Base-by-base conservation (phyloP, 768 basidiomycete genomes). In the Exsudoporus frostii region DNA sequence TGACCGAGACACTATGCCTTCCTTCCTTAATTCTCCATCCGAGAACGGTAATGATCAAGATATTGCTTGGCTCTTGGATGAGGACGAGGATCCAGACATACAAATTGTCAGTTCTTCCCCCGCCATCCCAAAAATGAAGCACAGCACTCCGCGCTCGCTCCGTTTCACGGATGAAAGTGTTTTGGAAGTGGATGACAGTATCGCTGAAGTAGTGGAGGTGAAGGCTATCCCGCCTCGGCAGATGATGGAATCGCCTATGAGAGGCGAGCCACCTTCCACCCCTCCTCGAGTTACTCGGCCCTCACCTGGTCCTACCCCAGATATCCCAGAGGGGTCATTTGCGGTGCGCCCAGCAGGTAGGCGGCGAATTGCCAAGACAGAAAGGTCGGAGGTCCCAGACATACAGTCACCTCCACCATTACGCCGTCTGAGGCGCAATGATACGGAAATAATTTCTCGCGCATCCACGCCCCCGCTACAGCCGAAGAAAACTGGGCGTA, bases 51-150 rank as follows among this genome's bases (percentile, higher is more conserved):
- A 49, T 17, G 65, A 73, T 34, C 66, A 75, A 44, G 76, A 76
- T 59, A 83, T 88, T 71, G 77, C 80, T 2, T 88, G 85, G 86
- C 71, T 89, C 20, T 65, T 88, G 10, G 84, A 83, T 24, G 84
- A 83, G 51, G 84, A 86, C 47, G 85, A 77, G n/a, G 74, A 85
- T 41, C 74, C 73, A 10, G 72, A 75, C 40, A 71, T 84, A 57
- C 74, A 76, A 52, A 78, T 84, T 36, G 45, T 80, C n/a, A 71
- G 73, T 45, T 84, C 84, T 20, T 76, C 83, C 4, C 82, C 82
- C 9, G 38, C 66, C 25, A 14, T 29, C 51, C 51, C 53, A 43
- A 49, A 49, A 55, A 48, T 44, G 55, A 48, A 48, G 36, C 25
- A 45, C 41, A 48, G 25, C 38, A 19, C 51, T 43, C 22, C 48